A percentile compares a stretch with the other conserved stretches of the same genome.
These are phyloP conservation scores for Cryphonectria carpinicola DNA, from an alignment of 2,329 filamentous ascomycete genomes.

Conservation along the genomic window DNA sequence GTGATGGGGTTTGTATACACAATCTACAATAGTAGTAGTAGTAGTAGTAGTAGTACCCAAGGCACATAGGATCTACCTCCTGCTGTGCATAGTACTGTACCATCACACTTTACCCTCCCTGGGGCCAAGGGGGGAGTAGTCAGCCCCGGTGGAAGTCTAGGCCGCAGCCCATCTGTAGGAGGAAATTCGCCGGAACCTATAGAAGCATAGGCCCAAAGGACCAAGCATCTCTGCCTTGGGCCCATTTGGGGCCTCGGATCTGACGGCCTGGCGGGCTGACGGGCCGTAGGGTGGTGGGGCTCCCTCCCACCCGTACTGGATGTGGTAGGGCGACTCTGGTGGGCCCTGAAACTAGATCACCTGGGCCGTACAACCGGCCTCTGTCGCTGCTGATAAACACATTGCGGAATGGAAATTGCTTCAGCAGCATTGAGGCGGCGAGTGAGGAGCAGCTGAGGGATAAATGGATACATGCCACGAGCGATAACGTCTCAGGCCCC, in stretches of 20 bases:
- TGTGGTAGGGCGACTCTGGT: slow-evolving; percentile 5
- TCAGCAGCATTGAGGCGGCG: neutral
- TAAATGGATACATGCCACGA: neutral
- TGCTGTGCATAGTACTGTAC: neutral
- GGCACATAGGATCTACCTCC: neutral
- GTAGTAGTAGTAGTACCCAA: neutral
- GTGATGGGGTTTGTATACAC: neutral
- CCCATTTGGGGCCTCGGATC: slow-evolving; percentile 4
- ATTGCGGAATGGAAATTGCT: neutral
- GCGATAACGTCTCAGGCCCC: neutral
- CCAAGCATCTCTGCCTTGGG: neutral
- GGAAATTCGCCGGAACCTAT: slow-evolving; percentile 1
- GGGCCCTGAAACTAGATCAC: slow-evolving; percentile 22
- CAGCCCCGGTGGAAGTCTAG: neutral
- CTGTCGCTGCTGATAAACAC: neutral
- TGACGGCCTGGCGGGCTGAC: slow-evolving; percentile 25
- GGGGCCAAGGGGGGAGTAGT: neutral
- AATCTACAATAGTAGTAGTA: no score
- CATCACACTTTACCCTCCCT: neutral
- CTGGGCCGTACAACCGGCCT: slow-evolving; percentile 26
- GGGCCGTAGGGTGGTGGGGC: slow-evolving; percentile 28
- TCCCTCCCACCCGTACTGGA: slow-evolving; percentile 5
- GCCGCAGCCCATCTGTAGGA: neutral
- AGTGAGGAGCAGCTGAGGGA: neutral
- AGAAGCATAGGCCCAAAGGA: neutral